Base-by-base conservation (phyloP, 768 basidiomycete species). In the Mycena chlorophos region DNA sequence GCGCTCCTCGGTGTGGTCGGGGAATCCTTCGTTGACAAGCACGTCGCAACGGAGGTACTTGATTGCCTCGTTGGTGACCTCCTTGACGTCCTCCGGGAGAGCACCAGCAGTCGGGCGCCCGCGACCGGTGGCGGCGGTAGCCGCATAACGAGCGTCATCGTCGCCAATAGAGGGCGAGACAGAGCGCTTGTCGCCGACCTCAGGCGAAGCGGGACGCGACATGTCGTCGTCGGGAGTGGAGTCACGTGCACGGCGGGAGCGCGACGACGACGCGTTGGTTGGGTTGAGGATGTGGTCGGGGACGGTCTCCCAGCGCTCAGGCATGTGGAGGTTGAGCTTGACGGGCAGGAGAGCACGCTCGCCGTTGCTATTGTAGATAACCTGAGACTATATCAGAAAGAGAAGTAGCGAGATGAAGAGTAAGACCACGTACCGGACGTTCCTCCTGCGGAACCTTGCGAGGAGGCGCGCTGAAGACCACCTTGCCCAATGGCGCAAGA, bases 91-190 rank as follows among this genome's bases (percentile, higher is more conserved):
- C 3, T 58, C 46, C 31, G 31, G 31, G 8, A 34, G 17, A 13
- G 66, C 57, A 31, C 51, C 66, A 46, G 67, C 61, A 2, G 52
- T 58, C 5, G n/a, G n/a, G n/a, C n/a, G 63, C 66, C 49, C 50
- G 27, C 2, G 43, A 3, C 17, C 50, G 55, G 16, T 50, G 23
- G 26, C 22, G 46, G 43, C 34, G 45, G 55, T 2, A 37, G 34
- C 29, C 51, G 55, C 0, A 50, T 22, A 3, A 1, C 45, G 49
- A 4, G 51, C 2, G 19, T 56, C 55, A 26, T 56, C 49, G 13
- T 45, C 26, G 13, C 29, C 43, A 17, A 34, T 8, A 34, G 31
- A 34, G 1, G 55, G 55, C 8, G 55, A 51, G 23, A 27, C 43
- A 3, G 55, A 30, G 13, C 55, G 50, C 20, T 56, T 56, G 19